A percentile compares a stretch with the other conserved stretches of the same genome.
phyloP scores from a whole-genome alignment of 768 basidiomycete species.

The Boletus rubroflammeus region DNA sequence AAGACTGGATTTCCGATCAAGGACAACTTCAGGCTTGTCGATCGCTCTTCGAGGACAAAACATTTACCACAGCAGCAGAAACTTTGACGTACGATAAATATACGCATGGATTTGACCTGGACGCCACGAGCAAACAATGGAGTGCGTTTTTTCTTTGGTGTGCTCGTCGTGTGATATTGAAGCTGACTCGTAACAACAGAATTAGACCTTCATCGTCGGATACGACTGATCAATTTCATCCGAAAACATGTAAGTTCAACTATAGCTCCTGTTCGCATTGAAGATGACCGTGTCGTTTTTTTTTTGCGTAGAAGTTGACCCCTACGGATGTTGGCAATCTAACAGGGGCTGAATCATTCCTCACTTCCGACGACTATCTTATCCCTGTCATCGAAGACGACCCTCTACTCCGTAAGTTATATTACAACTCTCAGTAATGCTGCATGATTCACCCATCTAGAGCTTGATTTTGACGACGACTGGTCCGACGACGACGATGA shows the following conservation, averaged over 20 bases:
- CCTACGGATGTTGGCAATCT: constrained; percentile 44
- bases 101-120: constrained; percentile 61
- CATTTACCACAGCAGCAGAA: constrained; percentile 56
- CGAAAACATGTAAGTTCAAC: constrained; percentile 55
- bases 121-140: constrained; percentile 45
- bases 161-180: not conserved
- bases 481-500: constrained; percentile 61
- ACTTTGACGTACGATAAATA: constrained; percentile 59
- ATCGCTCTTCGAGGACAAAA: constrained; percentile 73
- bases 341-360: constrained; percentile 57
- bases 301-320: constrained; percentile 47
- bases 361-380: constrained; percentile 76
- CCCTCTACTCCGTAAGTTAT: constrained; percentile 75
- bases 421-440: not conserved
- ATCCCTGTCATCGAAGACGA: constrained; percentile 83
- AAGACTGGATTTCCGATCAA: constrained; percentile 79
- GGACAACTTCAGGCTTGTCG: constrained; percentile 48
- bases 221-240: constrained; percentile 85
- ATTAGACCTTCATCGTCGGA: constrained; percentile 74
- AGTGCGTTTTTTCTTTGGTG: constrained; percentile 41
- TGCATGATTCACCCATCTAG: constrained; percentile 33
- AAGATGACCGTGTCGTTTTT: constrained; percentile 4
- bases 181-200: constrained; percentile 35
- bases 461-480: constrained; percentile 61
- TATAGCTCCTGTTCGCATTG: not conserved